Evolutionary conservation across 352 stramenopile genomes (phyloP).

Genomic region (Peronospora belbahrii): DNA sequence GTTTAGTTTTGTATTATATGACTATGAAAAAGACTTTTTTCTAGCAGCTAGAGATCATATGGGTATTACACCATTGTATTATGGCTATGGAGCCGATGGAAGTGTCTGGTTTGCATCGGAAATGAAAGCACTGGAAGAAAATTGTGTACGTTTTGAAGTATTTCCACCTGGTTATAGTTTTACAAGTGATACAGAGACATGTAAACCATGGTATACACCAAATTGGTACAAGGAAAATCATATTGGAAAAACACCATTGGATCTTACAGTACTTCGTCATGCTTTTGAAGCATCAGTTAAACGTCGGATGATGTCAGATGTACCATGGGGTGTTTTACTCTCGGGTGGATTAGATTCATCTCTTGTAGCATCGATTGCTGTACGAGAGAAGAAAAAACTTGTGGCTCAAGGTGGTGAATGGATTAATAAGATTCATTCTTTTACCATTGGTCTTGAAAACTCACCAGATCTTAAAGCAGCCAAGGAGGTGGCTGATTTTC

Average conservation of each 20-base stretch:
- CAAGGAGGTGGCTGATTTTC: constrained; percentile 93
- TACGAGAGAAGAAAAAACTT: constrained; percentile 87
- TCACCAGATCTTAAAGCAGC: constrained; percentile 95
- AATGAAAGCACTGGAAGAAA: constrained; percentile 94
- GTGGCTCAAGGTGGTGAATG: constrained; percentile 70
- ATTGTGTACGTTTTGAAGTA: constrained; percentile 75
- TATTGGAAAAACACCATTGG: constrained; percentile 50
- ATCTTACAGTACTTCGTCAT: constrained; percentile 73
- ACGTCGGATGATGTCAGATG: constrained; percentile 98
- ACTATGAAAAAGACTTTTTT: constrained; percentile 90
- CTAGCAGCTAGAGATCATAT: constrained; percentile 95
- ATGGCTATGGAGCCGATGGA: constrained; percentile 95
- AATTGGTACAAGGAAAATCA: constrained; percentile 85
- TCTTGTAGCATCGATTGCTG: constrained; percentile 94
- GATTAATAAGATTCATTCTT: constrained; percentile 95
- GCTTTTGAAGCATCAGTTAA: constrained; percentile 93
- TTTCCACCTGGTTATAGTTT: constrained; percentile 91
- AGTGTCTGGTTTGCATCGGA: constrained; percentile 95
- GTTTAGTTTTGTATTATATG: constrained; percentile 99
- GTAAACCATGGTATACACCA: constrained; percentile 93
- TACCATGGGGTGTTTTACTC: constrained; percentile 97
- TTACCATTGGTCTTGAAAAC: constrained; percentile 95
- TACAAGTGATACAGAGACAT: constrained; percentile 80
- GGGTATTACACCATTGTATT: constrained; percentile 98
- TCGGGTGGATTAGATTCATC: constrained; percentile 97